These are phyloP conservation scores for Tausonia pullulans DNA, from an alignment of 1,284 basidiomycete species.

Conservation along the genomic window DNA sequence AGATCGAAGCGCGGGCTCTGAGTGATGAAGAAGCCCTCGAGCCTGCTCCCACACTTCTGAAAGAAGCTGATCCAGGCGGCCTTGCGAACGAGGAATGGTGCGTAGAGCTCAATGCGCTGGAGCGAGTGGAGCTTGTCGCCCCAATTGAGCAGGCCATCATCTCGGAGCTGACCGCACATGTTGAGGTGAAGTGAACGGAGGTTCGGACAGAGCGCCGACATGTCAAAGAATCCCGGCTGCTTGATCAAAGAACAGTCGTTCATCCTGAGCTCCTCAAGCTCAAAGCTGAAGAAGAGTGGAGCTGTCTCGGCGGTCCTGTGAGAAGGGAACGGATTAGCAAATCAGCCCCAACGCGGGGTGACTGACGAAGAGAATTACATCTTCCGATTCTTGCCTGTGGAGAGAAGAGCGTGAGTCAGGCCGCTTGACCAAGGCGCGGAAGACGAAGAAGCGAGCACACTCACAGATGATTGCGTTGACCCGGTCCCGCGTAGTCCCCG, in stretches of 20 bases:
- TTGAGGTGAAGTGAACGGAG: constrained; percentile 65
- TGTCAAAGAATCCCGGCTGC: constrained; percentile 51
- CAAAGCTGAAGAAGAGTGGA: constrained; percentile 66
- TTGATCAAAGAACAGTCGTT: constrained; percentile 81
- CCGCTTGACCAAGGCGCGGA: neutral
- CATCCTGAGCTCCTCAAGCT: constrained; percentile 57
- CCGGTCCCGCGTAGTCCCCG: constrained; percentile 63
- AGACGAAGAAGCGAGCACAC: neutral
- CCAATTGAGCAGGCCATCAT: constrained; percentile 56
- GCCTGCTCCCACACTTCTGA: constrained; percentile 35
- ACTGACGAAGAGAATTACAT: constrained; percentile 48
- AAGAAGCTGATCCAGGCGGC: constrained; percentile 71
- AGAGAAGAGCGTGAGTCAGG: neutral
- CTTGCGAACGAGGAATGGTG: constrained; percentile 72
- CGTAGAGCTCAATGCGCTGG: constrained; percentile 65
- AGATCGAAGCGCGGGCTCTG: constrained; percentile 82
- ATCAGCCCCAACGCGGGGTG: neutral
- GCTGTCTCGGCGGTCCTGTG: constrained; percentile 61
- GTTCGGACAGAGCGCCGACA: constrained; percentile 69
- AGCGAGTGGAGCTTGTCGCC: constrained; percentile 53
- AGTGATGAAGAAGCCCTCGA: constrained; percentile 65
- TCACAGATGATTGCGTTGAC: constrained; percentile 68
- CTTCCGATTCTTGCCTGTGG: constrained; percentile 53
- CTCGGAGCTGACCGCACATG: constrained; percentile 74
- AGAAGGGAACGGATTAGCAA: neutral